Evolutionary conservation across 192 early-diverging fungal genomes (phyloP).

Genomic region (Paraglomus occultum): DNA sequence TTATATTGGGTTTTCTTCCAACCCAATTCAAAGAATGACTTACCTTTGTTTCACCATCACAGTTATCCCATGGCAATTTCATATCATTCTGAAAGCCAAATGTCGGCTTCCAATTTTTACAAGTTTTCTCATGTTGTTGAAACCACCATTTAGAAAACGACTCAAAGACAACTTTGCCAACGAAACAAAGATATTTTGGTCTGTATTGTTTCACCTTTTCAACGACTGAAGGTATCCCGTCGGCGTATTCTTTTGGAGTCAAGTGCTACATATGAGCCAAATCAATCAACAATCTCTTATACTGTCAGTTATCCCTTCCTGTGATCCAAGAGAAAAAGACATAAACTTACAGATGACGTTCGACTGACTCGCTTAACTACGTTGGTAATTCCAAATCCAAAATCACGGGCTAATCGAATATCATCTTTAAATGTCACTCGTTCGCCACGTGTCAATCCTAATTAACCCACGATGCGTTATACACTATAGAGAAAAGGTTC

Average conservation of each 20-base stretch:
- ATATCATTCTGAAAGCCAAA: constrained; percentile 47
- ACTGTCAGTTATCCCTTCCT: too few species aligned
- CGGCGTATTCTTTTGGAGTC: constrained; percentile 54
- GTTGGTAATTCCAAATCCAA: constrained; percentile 66
- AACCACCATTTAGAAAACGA: constrained; percentile 44
- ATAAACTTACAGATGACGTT: constrained; percentile 26
- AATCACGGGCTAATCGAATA: constrained; percentile 40
- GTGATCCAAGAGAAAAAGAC: not conserved
- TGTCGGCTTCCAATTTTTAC: too few species aligned
- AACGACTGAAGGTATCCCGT: constrained; percentile 56
- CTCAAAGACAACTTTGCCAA: constrained; percentile 69
- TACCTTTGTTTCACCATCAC: constrained; percentile 23
- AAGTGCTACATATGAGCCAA: constrained; percentile 41
- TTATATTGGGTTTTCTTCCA: too few species aligned
- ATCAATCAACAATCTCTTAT: constrained; percentile 25
- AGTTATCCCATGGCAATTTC: constrained; percentile 27
- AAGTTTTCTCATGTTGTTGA: not conserved
- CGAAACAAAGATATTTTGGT: constrained; percentile 65
- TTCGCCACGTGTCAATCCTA: constrained; percentile 33
- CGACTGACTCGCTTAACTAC: constrained; percentile 59
- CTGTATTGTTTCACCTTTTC: constrained; percentile 58
- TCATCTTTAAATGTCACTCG: constrained; percentile 53
- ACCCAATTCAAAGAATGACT: too few species aligned
- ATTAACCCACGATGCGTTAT: constrained; percentile 33
- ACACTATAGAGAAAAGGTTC: not conserved